Evolutionary conservation across 495 filamentous ascomycete genomes (phyloP).

Genomic region (Aspergillus egyptiacus): DNA sequence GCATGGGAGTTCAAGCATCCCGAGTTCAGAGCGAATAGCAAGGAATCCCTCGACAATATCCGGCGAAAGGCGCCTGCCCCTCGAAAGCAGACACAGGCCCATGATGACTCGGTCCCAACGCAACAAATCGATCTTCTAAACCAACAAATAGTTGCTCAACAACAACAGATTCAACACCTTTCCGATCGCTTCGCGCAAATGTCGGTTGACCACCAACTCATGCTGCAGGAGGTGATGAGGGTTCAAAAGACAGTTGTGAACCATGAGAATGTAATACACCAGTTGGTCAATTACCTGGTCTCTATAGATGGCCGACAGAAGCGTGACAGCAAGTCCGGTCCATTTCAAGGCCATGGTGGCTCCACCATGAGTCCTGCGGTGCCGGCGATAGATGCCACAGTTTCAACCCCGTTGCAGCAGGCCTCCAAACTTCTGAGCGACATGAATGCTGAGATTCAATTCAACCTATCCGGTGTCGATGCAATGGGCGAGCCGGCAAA

Average conservation of each 20-base stretch:
- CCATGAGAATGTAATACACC: constrained; percentile 69
- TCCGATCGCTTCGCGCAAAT: constrained; percentile 82
- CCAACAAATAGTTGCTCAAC: constrained; percentile 80
- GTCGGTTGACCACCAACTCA: constrained; percentile 75
- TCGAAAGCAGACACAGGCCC: constrained; percentile 59
- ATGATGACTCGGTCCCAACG: constrained; percentile 70
- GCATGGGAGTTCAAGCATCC: constrained; percentile 99
- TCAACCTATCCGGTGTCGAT: constrained; percentile 70
- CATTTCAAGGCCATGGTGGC: constrained; percentile 40
- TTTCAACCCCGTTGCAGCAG: constrained; percentile 76
- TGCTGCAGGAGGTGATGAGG: constrained; percentile 79
- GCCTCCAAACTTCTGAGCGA: constrained; percentile 83
- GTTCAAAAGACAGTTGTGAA: constrained; percentile 87
- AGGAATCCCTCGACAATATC: constrained; percentile 95
- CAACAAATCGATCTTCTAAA: constrained; percentile 89
- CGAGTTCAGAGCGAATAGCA: constrained; percentile 91
- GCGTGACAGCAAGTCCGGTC: constrained; percentile 51
- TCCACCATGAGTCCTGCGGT: constrained; percentile 38
- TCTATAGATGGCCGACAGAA: constrained; percentile 59
- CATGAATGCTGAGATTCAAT: constrained; percentile 70
- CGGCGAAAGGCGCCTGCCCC: constrained; percentile 91
- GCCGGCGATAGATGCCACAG: constrained; percentile 56
- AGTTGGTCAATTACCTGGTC: constrained; percentile 66
- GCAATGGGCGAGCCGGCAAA: constrained; percentile 69
- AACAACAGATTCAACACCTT: constrained; percentile 82